A percentile compares a stretch with the other conserved stretches of the same genome.
Evolutionary conservation across 495 filamentous ascomycete species (phyloP).

Genomic region (Bombardia bombarda): DNA sequence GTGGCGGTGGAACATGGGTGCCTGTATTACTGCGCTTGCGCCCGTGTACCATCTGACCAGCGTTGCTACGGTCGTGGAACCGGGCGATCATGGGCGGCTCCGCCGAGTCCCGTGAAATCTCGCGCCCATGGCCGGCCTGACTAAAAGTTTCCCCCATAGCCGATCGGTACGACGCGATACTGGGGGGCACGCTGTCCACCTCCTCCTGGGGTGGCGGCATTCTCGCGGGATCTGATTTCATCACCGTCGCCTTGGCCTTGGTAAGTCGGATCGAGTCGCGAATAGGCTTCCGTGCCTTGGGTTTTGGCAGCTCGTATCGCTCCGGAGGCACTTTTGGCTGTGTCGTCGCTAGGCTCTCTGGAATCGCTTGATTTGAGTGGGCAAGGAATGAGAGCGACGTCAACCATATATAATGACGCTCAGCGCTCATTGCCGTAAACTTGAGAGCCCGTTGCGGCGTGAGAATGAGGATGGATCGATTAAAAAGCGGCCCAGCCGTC

Average conservation of each 20-base stretch:
- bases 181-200: conserved; percentile 19
- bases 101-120: conserved; percentile 45
- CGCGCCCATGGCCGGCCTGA: conserved; percentile 25
- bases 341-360: conserved; percentile 56
- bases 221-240: too few relatives aligned
- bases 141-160: conserved; percentile 15
- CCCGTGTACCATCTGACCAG: conserved; percentile 49
- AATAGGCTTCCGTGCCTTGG: conserved; percentile 48
- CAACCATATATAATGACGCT: conserved; percentile 93
- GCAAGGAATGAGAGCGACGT: conserved; percentile 90
- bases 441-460: conserved; percentile 92
- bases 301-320: conserved; percentile 36
- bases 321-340: conserved; percentile 42
- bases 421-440: conserved; percentile 75
- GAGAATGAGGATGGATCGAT: conserved; percentile 89
- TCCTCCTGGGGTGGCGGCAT: conserved; percentile 16
- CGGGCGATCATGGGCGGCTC: conserved; percentile 76
- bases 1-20: conserved; percentile 53
- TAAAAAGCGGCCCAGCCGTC: conserved; percentile 58
- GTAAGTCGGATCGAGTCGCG: conserved; percentile 87
- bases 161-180: conserved; percentile 19
- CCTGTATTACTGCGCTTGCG: conserved; percentile 83
- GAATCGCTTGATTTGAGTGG: conserved; percentile 67
- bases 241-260: conserved; percentile 61
- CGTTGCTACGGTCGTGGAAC: conserved; percentile 49